Base-by-base conservation (phyloP, 805 yeast species). In the Cyberlindnera euphorbiiphila region DNA sequence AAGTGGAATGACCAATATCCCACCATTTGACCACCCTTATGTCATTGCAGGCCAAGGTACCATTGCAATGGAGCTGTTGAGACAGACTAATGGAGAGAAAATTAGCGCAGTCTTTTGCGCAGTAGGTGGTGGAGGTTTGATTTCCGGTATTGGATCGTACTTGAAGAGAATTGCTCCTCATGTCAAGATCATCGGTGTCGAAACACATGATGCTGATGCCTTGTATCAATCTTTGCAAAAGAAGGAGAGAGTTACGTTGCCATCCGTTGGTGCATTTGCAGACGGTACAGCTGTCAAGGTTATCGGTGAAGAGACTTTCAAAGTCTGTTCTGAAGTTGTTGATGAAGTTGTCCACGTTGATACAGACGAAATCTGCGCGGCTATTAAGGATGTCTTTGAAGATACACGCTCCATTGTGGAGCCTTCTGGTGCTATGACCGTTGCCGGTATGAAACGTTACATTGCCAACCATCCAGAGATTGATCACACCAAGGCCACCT, bases 31-130 rank as follows among this genome's bases (percentile, higher is more conserved):
- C 57, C 97, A 93, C 56, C 99, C 99, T 2, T 86, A 81, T 51
- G 96, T 93, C 47, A 87, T 93, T 63, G 98, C 99, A 8, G 99
- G 99, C 17, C 99, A 93, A 63, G 99, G 98, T 42, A 93, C 99
- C 18, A 81, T 91, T 45, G 98, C 95, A 4, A 74, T 89, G 76
- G 99, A 93, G 63, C 66, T 93, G 18, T 66, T 93, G 38, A 78
- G 96, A 60, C 99, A 93, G 65, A 72, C 88, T 23, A 79, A 86
- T 47, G 69, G 81, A 34, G 78, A 80, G 39, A 79, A 81, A 44
- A 70, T 91, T 49, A 76, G 75, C 50, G 98, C 98, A 2, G 83
- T 93, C 2, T 93, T 93, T 58, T 78, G 87, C 41, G 88, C 95
- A 22, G 84, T 91, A 40, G 99, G 99, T 41, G 99, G 99, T 42